Percentiles rank a stretch among this genome's conserved stretches.
phyloP scores from a whole-genome alignment of 805 yeast genomes.

The Metschnikowia cubensis region DNA sequence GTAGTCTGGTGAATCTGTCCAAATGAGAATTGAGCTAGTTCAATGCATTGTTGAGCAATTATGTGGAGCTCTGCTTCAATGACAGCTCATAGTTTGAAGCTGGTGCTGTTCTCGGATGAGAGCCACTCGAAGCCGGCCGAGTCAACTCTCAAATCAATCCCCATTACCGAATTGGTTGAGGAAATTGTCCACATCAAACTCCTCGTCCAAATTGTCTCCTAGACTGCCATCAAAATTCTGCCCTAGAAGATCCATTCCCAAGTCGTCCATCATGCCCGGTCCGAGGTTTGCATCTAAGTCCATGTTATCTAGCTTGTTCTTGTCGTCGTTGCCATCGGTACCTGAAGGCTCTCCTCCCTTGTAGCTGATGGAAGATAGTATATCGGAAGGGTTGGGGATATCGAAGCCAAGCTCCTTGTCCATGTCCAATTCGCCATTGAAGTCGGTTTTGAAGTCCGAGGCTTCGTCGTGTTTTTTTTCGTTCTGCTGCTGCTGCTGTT shows the following conservation, averaged over 20 bases:
- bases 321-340: slow-evolving; percentile 3
- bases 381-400: slow-evolving; percentile 32
- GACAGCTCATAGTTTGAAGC: too few relatives aligned
- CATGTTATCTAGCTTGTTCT: slow-evolving; percentile 8
- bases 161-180: slow-evolving; percentile 41
- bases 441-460: slow-evolving; percentile 15
- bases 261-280: slow-evolving; percentile 40
- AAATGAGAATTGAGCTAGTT: too few relatives aligned
- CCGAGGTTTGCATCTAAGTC: slow-evolving; percentile 35
- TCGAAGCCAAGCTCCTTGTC: slow-evolving; percentile 18
- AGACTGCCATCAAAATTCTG: slow-evolving; percentile 27
- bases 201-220: slow-evolving; percentile 30
- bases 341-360: slow-evolving; percentile 7
- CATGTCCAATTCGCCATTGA: slow-evolving; percentile 24
- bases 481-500: slow-evolving; percentile 17
- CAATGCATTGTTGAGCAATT: too few relatives aligned
- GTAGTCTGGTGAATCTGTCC: too few relatives aligned
- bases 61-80: too few relatives aligned
- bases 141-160: slow-evolving; percentile 17
- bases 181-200: slow-evolving; percentile 43
- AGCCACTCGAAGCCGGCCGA: neutral
- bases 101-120: too few relatives aligned
- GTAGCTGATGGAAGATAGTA: slow-evolving; percentile 27
- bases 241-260: slow-evolving; percentile 39
- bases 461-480: slow-evolving; percentile 16